Percentiles rank a stretch among this genome's conserved stretches.
Evolutionary conservation across 2,329 filamentous ascomycete genomes (phyloP).

Genomic region (Aspergillus costaricaensis): DNA sequence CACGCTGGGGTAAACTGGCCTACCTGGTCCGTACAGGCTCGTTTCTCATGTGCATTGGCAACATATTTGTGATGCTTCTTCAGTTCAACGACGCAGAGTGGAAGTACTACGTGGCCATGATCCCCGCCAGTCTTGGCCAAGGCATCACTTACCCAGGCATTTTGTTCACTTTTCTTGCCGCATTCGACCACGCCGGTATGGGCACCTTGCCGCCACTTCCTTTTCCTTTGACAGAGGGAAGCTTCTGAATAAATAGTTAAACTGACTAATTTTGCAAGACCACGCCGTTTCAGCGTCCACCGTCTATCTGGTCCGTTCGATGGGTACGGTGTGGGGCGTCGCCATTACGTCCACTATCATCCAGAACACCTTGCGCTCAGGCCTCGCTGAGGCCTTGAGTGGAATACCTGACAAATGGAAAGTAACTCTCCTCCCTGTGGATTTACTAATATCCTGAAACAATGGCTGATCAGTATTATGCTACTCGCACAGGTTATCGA

Average conservation of each 20-base stretch:
- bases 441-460: not conserved
- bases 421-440: constrained; percentile 48
- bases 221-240: not conserved
- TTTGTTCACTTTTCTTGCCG: constrained; percentile 63
- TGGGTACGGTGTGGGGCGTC: constrained; percentile 66
- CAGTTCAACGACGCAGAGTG: constrained; percentile 46
- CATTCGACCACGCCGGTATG: constrained; percentile 62
- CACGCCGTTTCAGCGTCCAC: constrained; percentile 65
- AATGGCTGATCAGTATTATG: constrained; percentile 29
- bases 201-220: constrained; percentile 16
- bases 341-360: constrained; percentile 64
- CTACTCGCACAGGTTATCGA: constrained; percentile 56
- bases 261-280: constrained; percentile 47
- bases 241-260: not conserved
- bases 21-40: constrained; percentile 45
- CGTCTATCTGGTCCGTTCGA: constrained; percentile 64
- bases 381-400: constrained; percentile 56
- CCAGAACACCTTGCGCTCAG: constrained; percentile 61
- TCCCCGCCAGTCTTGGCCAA: constrained; percentile 51
- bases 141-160: constrained; percentile 52
- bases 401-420: constrained; percentile 60
- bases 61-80: constrained; percentile 44
- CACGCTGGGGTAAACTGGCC: constrained; percentile 48
- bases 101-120: constrained; percentile 50
- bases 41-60: constrained; percentile 48